Conservation (phyloP, 164 flowering plant species). For the Taxillus chinensis region DNA sequence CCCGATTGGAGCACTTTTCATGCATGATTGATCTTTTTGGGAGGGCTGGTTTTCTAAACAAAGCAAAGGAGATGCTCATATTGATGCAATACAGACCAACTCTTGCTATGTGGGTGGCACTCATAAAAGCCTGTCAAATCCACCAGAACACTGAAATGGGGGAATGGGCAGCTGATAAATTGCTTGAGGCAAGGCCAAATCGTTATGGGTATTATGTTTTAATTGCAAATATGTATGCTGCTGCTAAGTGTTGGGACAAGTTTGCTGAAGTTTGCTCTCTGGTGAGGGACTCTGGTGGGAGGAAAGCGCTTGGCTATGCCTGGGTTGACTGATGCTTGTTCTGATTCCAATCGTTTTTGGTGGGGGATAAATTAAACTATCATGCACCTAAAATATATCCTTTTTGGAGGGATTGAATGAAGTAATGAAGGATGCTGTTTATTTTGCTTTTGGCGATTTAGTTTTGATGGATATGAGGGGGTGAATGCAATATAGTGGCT, state of each 20-base stretch:
- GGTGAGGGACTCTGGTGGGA: constrained; percentile 47
- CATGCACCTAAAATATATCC: constrained; percentile 22
- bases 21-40: constrained; percentile 62
- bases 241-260: constrained; percentile 39
- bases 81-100: constrained; percentile 43
- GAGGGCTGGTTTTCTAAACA: constrained; percentile 42
- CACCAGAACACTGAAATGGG: constrained; percentile 41
- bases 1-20: constrained; percentile 47
- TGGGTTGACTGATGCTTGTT: constrained; percentile 46
- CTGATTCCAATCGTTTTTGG: constrained; percentile 33
- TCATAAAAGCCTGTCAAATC: constrained; percentile 40
- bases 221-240: constrained; percentile 55
- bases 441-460: constrained; percentile 15
- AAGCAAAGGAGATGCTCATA: constrained; percentile 31
- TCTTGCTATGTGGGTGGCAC: constrained; percentile 53
- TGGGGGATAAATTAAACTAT: constrained; percentile 33
- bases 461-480: constrained; percentile 14
- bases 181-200: constrained; percentile 37
- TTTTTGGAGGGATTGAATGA: constrained; percentile 29
- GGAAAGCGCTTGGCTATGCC: constrained; percentile 43
- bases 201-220: constrained; percentile 48
- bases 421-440: constrained; percentile 35
- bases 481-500: background rate
- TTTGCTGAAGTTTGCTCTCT: constrained; percentile 37
- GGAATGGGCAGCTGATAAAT: constrained; percentile 50